Evolutionary conservation across 306 rosid genomes (phyloP).

Genomic region (Myrica gale): DNA sequence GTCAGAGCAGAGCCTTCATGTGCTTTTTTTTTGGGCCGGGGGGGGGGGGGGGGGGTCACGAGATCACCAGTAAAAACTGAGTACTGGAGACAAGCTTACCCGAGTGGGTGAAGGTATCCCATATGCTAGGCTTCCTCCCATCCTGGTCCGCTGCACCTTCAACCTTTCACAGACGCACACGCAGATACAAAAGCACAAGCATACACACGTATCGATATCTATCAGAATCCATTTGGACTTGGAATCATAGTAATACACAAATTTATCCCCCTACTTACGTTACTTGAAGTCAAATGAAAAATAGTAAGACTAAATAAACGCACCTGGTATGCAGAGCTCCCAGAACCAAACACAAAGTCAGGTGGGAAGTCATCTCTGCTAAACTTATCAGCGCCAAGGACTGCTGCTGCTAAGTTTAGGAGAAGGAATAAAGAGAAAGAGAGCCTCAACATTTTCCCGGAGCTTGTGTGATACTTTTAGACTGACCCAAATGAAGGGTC

Average conservation of each 20-base stretch:
- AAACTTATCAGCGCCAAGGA: constrained; percentile 1
- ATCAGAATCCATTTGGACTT: too few relatives aligned
- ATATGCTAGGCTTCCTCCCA: constrained; percentile 26
- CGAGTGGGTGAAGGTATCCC: constrained; percentile 23
- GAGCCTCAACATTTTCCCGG: background rate
- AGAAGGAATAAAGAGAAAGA: background rate
- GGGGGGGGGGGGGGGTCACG: too few relatives aligned
- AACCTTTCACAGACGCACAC: constrained; percentile 21
- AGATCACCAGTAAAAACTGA: background rate
- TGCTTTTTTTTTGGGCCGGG: too few relatives aligned
- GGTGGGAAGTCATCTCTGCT: constrained; percentile 58
- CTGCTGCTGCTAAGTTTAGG: background rate
- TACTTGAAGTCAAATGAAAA: too few relatives aligned
- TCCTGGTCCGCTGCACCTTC: constrained; percentile 52
- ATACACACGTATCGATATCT: too few relatives aligned
- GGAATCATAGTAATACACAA: too few relatives aligned
- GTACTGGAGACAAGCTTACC: constrained; percentile 19
- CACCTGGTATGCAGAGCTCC: constrained; percentile 69
- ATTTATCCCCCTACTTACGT: too few relatives aligned
- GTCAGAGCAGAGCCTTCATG: too few relatives aligned
- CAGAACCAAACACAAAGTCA: constrained; percentile 58
- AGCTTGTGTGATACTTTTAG: background rate
- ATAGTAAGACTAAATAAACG: background rate
- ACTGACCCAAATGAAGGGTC: background rate
- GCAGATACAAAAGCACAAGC: background rate